phyloP scores from a whole-genome alignment of 495 filamentous ascomycete genomes.

The Immersiella caudata region DNA sequence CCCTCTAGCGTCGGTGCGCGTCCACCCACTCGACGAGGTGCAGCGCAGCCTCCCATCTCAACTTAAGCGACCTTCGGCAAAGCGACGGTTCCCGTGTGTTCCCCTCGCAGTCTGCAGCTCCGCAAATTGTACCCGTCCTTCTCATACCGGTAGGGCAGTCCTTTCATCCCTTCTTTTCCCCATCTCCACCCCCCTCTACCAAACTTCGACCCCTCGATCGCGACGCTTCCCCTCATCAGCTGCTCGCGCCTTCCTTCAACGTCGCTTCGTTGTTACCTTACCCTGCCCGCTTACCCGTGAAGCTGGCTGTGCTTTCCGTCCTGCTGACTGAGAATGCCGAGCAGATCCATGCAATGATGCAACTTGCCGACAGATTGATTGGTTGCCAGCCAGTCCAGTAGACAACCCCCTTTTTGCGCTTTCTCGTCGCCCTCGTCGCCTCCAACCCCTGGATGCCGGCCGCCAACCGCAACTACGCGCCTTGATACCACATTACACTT shows the following conservation, averaged over 20 bases:
- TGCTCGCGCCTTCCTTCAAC: neutral
- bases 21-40: slow-evolving; percentile 6
- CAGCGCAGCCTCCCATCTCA: slow-evolving; percentile 13
- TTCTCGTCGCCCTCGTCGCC: neutral
- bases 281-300: slow-evolving; percentile 1
- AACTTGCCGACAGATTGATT: slow-evolving; percentile 18
- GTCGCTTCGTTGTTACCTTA: slow-evolving; percentile 12
- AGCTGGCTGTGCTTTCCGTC: slow-evolving; percentile 10
- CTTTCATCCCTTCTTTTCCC: neutral
- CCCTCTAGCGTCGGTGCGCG: neutral
- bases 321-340: slow-evolving; percentile 3
- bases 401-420: neutral
- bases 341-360: slow-evolving; percentile 8
- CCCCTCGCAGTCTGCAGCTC: slow-evolving; percentile 12
- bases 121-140: slow-evolving; percentile 23
- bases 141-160: slow-evolving; percentile 30
- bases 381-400: slow-evolving; percentile 7
- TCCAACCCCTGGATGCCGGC: neutral
- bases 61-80: slow-evolving; percentile 17
- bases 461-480: neutral
- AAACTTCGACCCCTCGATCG: neutral
- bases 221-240: slow-evolving; percentile 1
- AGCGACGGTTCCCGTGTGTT: neutral
- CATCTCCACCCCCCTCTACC: neutral
- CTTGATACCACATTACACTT: neutral